phyloP scores from a whole-genome alignment of 2,329 filamentous ascomycete species.

The Alternaria sp. region DNA sequence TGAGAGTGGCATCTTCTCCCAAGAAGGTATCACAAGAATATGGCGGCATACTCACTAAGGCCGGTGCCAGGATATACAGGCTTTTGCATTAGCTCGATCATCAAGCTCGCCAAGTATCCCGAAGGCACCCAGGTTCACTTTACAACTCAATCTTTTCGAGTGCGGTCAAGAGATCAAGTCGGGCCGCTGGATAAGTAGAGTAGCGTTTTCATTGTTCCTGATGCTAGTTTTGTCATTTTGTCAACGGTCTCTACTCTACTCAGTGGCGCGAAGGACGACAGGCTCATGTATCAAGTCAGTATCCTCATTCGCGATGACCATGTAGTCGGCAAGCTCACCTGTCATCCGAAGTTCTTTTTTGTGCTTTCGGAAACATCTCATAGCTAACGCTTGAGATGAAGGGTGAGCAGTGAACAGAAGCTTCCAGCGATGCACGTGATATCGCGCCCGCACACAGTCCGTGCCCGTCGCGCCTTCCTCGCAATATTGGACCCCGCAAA shows the following conservation, averaged over 20 bases:
- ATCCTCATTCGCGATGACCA: background rate
- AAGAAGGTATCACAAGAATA: background rate
- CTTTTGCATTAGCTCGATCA: background rate
- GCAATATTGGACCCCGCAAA: conserved; percentile 3
- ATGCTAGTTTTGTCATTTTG: background rate
- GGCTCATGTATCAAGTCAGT: background rate
- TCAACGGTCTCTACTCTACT: background rate
- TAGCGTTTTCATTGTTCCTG: background rate
- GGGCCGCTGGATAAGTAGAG: background rate
- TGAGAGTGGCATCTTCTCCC: background rate
- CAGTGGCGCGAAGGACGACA: background rate
- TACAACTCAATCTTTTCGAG: background rate
- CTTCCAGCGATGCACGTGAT: background rate
- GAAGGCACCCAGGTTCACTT: background rate
- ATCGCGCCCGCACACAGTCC: background rate
- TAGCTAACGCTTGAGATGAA: background rate
- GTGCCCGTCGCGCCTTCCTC: conserved; percentile 4
- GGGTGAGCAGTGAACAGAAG: background rate
- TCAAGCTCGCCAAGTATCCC: background rate
- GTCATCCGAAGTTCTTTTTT: background rate
- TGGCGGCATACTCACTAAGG: background rate
- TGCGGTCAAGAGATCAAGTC: background rate
- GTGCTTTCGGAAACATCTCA: background rate
- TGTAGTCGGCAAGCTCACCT: background rate
- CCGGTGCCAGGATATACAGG: background rate